Percentiles rank a stretch among this genome's conserved stretches.
Conservation (phyloP, 768 basidiomycete species). For the Crassisporium funariophilum region DNA sequence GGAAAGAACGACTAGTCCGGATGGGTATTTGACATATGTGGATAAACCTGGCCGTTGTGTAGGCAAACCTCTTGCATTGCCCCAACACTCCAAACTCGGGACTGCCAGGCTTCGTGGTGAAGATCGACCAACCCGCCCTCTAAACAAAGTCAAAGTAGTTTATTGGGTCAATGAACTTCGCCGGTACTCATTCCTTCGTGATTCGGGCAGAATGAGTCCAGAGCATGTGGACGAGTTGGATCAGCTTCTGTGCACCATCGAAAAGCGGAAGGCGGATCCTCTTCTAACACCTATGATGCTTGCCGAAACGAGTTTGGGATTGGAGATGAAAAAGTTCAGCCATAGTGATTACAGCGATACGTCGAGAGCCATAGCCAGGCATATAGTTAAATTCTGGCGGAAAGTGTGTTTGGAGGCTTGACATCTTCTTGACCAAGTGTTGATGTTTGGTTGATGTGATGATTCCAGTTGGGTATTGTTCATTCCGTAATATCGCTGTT, state of each 20-base stretch:
- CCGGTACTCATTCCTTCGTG: conserved; percentile 16
- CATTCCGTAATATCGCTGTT: too few species aligned
- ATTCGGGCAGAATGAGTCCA: conserved; percentile 17
- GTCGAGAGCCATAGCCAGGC: conserved; percentile 4
- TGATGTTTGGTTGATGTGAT: too few species aligned
- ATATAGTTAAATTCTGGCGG: conserved; percentile 11
- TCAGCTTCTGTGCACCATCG: conserved; percentile 12
- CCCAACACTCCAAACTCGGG: background rate
- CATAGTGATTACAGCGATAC: conserved; percentile 1
- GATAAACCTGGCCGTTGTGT: too few species aligned
- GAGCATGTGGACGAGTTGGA: conserved; percentile 18
- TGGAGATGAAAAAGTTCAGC: conserved; percentile 4
- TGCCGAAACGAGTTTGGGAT: conserved; percentile 5
- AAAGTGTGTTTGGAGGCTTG: conserved; percentile 7
- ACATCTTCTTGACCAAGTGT: too few species aligned
- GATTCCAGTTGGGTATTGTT: too few species aligned
- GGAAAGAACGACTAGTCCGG: too few species aligned
- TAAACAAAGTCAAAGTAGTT: conserved; percentile 8
- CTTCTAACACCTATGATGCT: conserved; percentile 10
- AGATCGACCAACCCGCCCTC: background rate
- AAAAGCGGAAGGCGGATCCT: conserved; percentile 8
- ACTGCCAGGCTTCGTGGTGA: background rate
- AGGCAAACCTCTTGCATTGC: too few species aligned
- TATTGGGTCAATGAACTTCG: conserved; percentile 23
- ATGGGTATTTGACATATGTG: too few species aligned